phyloP scores from a whole-genome alignment of 768 basidiomycete genomes.

The Mycena vitilis region DNA sequence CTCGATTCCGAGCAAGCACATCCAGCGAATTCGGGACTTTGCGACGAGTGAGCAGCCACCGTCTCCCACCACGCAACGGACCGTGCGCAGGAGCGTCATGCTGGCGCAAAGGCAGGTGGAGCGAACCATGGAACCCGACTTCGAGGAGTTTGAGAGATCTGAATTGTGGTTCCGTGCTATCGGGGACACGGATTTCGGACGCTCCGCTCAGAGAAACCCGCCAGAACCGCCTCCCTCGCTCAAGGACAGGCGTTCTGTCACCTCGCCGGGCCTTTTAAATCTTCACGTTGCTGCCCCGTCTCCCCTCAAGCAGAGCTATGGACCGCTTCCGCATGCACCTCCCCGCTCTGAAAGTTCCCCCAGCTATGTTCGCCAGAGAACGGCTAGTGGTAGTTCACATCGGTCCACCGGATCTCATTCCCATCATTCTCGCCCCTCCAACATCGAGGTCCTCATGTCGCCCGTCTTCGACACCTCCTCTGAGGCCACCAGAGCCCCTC shows the following conservation, averaged over 20 bases:
- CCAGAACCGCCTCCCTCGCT: conserved; percentile 31
- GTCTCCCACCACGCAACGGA: conserved; percentile 57
- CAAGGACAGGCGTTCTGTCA: conserved; percentile 25
- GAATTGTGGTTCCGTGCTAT: conserved; percentile 94
- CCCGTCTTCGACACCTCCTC: conserved; percentile 64
- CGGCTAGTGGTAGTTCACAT: conserved; percentile 53
- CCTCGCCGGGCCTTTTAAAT: conserved; percentile 31
- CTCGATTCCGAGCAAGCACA: conserved; percentile 75
- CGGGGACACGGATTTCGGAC: conserved; percentile 68
- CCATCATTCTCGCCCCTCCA: conserved; percentile 57
- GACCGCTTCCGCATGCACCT: conserved; percentile 35
- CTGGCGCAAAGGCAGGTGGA: conserved; percentile 88
- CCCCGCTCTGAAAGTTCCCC: conserved; percentile 53
- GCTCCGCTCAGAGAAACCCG: conserved; percentile 30
- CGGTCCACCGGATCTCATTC: conserved; percentile 49
- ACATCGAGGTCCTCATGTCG: conserved; percentile 88
- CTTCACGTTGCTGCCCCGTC: conserved; percentile 31
- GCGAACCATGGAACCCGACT: conserved; percentile 91
- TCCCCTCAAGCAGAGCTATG: conserved; percentile 32
- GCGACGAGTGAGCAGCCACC: conserved; percentile 61
- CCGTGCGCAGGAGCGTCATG: conserved; percentile 83
- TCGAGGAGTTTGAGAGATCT: conserved; percentile 87
- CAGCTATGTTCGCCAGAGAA: conserved; percentile 52
- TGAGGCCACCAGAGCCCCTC: conserved; percentile 72
- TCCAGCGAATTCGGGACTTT: conserved; percentile 77